Evolutionary conservation across 2,329 filamentous ascomycete genomes (phyloP).

Genomic region (Paecilomyces sp.): DNA sequence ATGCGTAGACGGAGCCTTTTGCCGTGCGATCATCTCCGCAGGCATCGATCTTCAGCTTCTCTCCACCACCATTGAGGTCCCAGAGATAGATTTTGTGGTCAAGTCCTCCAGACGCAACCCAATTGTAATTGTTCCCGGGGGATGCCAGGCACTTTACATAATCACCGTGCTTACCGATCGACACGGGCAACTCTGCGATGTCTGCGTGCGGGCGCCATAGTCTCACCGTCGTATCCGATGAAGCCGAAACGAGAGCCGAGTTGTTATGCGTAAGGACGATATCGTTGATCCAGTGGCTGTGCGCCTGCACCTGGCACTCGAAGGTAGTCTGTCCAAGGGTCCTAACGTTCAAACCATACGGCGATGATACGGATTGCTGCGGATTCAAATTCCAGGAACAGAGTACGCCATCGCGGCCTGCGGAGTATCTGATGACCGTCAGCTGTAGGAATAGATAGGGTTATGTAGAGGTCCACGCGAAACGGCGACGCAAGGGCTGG

Average conservation of each 20-base stretch:
- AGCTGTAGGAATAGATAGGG: neutral
- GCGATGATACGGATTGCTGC: constrained; percentile 19
- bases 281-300: constrained; percentile 96
- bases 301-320: constrained; percentile 64
- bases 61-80: constrained; percentile 83
- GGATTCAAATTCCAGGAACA: constrained; percentile 79
- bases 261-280: constrained; percentile 74
- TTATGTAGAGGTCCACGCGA: constrained; percentile 4
- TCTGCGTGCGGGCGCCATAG: constrained; percentile 73
- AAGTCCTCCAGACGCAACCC: constrained; percentile 89
- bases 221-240: constrained; percentile 90
- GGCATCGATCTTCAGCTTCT: constrained; percentile 74
- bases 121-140: constrained; percentile 62
- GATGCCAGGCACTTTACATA: constrained; percentile 93
- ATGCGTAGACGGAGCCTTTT: constrained; percentile 92
- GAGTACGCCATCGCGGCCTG: constrained; percentile 87
- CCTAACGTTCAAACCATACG: constrained; percentile 10
- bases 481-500: constrained; percentile 12
- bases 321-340: constrained; percentile 43
- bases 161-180: constrained; percentile 88
- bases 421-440: constrained; percentile 61
- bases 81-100: constrained; percentile 89
- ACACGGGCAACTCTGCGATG: constrained; percentile 59
- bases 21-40: constrained; percentile 70
- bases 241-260: constrained; percentile 75